Conservation (phyloP, 2,329 filamentous ascomycete genomes). For the Hymenoscyphus repandus region DNA sequence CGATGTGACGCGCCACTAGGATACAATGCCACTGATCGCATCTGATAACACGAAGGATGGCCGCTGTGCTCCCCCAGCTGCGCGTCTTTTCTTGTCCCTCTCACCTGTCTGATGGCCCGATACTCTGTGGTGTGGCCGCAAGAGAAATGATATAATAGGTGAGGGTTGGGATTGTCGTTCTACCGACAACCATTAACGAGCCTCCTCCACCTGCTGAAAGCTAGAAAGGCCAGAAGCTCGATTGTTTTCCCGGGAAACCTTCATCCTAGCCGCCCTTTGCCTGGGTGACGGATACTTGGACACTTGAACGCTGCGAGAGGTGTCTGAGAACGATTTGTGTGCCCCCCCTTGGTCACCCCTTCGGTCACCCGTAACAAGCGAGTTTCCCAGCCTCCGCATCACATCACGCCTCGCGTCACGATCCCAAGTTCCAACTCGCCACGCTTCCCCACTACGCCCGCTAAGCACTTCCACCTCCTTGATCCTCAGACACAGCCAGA, state of each 20-base stretch:
- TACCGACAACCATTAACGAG: no score
- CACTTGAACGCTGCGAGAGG: no score
- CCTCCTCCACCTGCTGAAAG: no score
- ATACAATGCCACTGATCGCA: background rate
- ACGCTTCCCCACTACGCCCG: background rate
- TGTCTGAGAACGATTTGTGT: no score
- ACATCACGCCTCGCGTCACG: background rate
- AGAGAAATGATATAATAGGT: no score
- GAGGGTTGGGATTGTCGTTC: no score
- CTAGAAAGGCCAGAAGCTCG: no score
- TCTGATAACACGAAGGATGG: background rate
- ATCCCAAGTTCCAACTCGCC: background rate
- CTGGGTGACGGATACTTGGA: no score
- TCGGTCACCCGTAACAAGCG: background rate
- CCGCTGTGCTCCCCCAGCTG: background rate
- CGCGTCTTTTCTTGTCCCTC: background rate
- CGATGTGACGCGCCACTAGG: background rate
- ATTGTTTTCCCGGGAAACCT: no score
- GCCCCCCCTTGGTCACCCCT: background rate
- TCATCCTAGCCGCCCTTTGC: no score
- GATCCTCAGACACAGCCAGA: no score
- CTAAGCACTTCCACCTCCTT: background rate
- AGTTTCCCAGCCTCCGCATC: background rate
- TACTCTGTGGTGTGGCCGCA: background rate
- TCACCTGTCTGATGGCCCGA: background rate